Conservation (phyloP, 495 filamentous ascomycete species). For the Rusavskia elegans region DNA sequence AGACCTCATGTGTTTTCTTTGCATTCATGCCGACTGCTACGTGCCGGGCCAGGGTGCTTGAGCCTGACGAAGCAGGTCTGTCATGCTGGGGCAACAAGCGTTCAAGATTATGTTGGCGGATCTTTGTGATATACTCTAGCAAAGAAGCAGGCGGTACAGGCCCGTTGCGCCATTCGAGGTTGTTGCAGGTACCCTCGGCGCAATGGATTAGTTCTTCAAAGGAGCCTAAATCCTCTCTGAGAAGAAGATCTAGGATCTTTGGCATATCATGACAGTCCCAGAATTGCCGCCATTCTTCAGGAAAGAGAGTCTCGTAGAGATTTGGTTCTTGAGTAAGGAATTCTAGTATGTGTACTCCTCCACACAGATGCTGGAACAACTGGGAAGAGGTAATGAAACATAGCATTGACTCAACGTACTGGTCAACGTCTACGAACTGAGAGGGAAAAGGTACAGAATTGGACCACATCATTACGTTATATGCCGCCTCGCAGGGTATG, state of each 20-base stretch:
- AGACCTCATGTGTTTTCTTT: slow-evolving; percentile 88
- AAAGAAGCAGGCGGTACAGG: slow-evolving; percentile 50
- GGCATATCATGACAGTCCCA: slow-evolving; percentile 53
- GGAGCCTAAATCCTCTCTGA: slow-evolving; percentile 48
- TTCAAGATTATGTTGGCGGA: slow-evolving; percentile 51
- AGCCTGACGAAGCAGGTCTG: slow-evolving; percentile 13
- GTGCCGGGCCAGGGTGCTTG: slow-evolving; percentile 39
- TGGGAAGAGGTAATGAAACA: slow-evolving; percentile 55
- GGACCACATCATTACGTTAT: too few species aligned
- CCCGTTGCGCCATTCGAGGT: slow-evolving; percentile 31
- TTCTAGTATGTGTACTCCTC: slow-evolving; percentile 87
- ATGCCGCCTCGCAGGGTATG: too few species aligned
- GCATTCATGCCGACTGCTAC: slow-evolving; percentile 84
- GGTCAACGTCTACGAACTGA: slow-evolving; percentile 41
- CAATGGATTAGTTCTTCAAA: not conserved
- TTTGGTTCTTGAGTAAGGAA: slow-evolving; percentile 80
- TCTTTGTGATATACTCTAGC: slow-evolving; percentile 54
- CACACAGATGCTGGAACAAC: slow-evolving; percentile 76
- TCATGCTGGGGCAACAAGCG: slow-evolving; percentile 33
- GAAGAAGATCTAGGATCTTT: slow-evolving; percentile 59
- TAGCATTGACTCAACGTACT: slow-evolving; percentile 66
- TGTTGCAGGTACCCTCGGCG: not conserved
- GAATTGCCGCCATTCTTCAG: slow-evolving; percentile 64
- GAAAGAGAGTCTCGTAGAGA: slow-evolving; percentile 59
- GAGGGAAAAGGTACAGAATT: slow-evolving; percentile 36